Evolutionary conservation across 148 eudicot species (phyloP), one percentile per base, ranked within the genome.

Genomic region (Arctostaphylos glauca): DNA sequence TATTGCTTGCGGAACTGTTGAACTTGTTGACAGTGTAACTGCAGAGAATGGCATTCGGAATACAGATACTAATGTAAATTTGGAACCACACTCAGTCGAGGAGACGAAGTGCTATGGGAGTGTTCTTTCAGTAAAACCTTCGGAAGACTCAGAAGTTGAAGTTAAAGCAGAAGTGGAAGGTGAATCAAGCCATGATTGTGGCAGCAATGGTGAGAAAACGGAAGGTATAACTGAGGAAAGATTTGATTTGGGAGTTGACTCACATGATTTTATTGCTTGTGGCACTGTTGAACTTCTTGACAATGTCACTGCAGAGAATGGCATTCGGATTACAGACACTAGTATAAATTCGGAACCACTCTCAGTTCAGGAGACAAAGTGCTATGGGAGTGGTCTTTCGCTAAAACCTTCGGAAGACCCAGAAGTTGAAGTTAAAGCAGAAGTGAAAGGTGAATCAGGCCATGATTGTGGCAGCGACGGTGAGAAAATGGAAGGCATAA

Each of bases 161-260:
- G 4, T 25, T 16, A 44, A 66, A 73, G 47, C 60, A 47, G 76
- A 60, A 58, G 38, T 31, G 38, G 38, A 31, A 31, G 38, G 38
- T 31, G 38, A 31, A 31, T 31, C 38, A 62, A 71, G 19, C 44
- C 38, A 31, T 31, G 38, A 31, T 31, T 31, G 38, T 31, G 38
- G 38, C 38, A 31, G 38, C 38, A 31, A 31, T 31, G 38, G 38
- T 31, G 38, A 31, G 38, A 31, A 31, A 31, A 31, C 0, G 48
- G 84, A 82, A 82, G 52, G 19, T 76, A 56, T 12, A 64, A 54
- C 25, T 23, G 75, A 66, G 60, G 76, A 67, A 78, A 56, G 0
- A 60, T 47, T 25, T 54, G 68, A 81, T 8, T 55, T 3, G 5
- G 46, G 38, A 43, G 75, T 80, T 62, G 78, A 68, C 6, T 74